Evolutionary conservation across 768 basidiomycete genomes (phyloP).

Genomic region (Lactarius pseudohatsudake): DNA sequence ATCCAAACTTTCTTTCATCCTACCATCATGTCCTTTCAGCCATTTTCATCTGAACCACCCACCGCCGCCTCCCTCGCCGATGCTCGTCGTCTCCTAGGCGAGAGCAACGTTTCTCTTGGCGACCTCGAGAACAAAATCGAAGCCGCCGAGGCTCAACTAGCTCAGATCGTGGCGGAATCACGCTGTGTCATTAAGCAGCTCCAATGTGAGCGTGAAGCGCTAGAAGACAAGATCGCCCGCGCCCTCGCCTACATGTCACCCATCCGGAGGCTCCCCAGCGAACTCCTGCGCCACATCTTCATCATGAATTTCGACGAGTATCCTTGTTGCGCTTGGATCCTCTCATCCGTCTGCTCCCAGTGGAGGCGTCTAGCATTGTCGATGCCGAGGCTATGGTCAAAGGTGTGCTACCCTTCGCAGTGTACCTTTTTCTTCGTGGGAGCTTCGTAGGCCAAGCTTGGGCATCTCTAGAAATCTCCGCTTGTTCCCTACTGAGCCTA

Average conservation of each 20-base stretch:
- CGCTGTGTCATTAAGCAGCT: constrained; percentile 55
- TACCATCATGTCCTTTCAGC: constrained; percentile 28
- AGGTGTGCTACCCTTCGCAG: constrained; percentile 44
- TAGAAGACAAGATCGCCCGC: constrained; percentile 50
- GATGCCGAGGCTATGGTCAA: constrained; percentile 75
- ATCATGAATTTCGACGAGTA: constrained; percentile 64
- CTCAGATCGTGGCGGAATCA: constrained; percentile 57
- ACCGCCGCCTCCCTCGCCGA: constrained; percentile 52
- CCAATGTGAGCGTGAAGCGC: constrained; percentile 44
- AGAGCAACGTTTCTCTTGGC: constrained; percentile 32
- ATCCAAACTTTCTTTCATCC: constrained; percentile 17
- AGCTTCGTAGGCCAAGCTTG: constrained; percentile 19
- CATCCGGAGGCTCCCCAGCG: constrained; percentile 66
- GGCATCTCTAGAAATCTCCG: constrained; percentile 20
- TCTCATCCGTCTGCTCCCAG: constrained; percentile 62
- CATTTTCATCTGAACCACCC: constrained; percentile 52
- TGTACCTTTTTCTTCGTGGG: constrained; percentile 33
- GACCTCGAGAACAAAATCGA: constrained; percentile 49
- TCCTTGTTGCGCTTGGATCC: constrained; percentile 74
- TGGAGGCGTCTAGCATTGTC: constrained; percentile 67
- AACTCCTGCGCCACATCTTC: constrained; percentile 75
- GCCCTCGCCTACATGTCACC: constrained; percentile 70
- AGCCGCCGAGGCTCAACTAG: constrained; percentile 54
- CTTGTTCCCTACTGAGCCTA: constrained; percentile 17
- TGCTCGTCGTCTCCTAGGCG: constrained; percentile 49